These are phyloP conservation scores for Blastomyces emzantsi DNA, from an alignment of 2,329 filamentous ascomycete genomes.

Conservation along the genomic window DNA sequence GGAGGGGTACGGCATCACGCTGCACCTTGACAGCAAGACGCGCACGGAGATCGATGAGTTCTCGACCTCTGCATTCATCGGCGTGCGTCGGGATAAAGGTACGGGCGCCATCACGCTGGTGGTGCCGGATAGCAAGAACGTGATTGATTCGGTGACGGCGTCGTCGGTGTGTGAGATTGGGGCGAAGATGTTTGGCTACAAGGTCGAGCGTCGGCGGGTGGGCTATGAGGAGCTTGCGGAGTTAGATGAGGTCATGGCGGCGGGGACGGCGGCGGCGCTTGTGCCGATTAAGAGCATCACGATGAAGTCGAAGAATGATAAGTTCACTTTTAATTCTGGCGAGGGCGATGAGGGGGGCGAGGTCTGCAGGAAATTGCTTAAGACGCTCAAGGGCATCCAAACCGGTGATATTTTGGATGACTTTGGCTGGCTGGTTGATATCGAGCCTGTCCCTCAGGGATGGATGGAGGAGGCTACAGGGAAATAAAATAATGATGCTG, in stretches of 20 bases:
- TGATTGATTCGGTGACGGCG: slow-evolving; percentile 80
- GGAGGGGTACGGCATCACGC: slow-evolving; percentile 83
- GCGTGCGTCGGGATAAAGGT: slow-evolving; percentile 53
- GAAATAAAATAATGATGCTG: slow-evolving; percentile 18
- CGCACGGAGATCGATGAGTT: slow-evolving; percentile 91
- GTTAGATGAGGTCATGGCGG: slow-evolving; percentile 78
- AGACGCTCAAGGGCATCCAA: slow-evolving; percentile 76
- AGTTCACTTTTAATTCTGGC: slow-evolving; percentile 45
- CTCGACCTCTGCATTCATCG: slow-evolving; percentile 88
- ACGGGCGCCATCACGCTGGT: slow-evolving; percentile 57
- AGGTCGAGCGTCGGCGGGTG: slow-evolving; percentile 62
- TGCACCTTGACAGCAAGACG: slow-evolving; percentile 81
- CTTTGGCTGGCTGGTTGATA: slow-evolving; percentile 58
- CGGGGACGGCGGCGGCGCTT: slow-evolving; percentile 81
- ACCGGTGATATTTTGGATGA: slow-evolving; percentile 66
- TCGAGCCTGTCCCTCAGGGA: slow-evolving; percentile 29
- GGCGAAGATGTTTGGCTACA: slow-evolving; percentile 64
- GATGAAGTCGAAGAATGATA: slow-evolving; percentile 50
- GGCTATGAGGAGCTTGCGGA: slow-evolving; percentile 51
- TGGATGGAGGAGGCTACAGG: slow-evolving; percentile 21
- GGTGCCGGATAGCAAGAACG: slow-evolving; percentile 77
- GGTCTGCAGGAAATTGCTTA: slow-evolving; percentile 61
- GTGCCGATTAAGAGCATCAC: slow-evolving; percentile 91
- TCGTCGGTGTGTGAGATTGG: slow-evolving; percentile 70
- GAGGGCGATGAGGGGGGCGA: slow-evolving; percentile 47